Conservation (phyloP, 441 rosid species). For the Jatropha podagrica region DNA sequence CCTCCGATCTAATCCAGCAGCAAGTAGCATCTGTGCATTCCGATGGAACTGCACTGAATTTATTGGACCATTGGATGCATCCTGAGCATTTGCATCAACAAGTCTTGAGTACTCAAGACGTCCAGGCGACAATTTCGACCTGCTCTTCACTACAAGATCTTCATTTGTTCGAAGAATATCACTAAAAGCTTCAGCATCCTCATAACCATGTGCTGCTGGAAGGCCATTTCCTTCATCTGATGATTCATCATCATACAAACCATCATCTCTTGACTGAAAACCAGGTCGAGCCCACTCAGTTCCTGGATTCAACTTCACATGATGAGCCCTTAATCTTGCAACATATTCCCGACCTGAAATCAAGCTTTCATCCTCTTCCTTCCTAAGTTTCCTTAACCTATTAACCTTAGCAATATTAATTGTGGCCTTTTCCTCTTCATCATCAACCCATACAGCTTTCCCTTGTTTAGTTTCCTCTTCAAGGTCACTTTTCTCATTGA, state of each 20-base stretch:
- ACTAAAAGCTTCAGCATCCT: slow-evolving; percentile 41
- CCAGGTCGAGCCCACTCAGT: slow-evolving; percentile 83
- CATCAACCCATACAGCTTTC: slow-evolving; percentile 83
- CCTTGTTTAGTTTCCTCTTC: slow-evolving; percentile 42
- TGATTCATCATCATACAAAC: slow-evolving; percentile 44
- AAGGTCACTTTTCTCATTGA: slow-evolving; percentile 31
- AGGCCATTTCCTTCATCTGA: slow-evolving; percentile 49
- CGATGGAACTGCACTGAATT: slow-evolving; percentile 86
- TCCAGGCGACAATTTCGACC: slow-evolving; percentile 58
- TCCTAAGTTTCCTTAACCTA: slow-evolving; percentile 82
- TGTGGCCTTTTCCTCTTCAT: slow-evolving; percentile 62
- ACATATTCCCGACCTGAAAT: slow-evolving; percentile 74
- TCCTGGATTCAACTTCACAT: slow-evolving; percentile 73
- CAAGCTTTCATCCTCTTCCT: slow-evolving; percentile 67
- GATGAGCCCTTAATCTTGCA: slow-evolving; percentile 81
- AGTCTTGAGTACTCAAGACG: slow-evolving; percentile 76
- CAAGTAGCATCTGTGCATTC: slow-evolving; percentile 77
- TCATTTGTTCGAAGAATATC: slow-evolving; percentile 66
- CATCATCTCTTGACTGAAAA: slow-evolving; percentile 31
- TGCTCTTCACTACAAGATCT: slow-evolving; percentile 73
- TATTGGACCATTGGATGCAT: slow-evolving; percentile 62
- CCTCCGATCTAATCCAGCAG: slow-evolving; percentile 71
- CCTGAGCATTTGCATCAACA: slow-evolving; percentile 76
- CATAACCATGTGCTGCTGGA: slow-evolving; percentile 30
- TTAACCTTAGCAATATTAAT: slow-evolving; percentile 60